Evolutionary conservation across 148 eudicot species (phyloP).

Genomic region (Chenopodium formosanum): DNA sequence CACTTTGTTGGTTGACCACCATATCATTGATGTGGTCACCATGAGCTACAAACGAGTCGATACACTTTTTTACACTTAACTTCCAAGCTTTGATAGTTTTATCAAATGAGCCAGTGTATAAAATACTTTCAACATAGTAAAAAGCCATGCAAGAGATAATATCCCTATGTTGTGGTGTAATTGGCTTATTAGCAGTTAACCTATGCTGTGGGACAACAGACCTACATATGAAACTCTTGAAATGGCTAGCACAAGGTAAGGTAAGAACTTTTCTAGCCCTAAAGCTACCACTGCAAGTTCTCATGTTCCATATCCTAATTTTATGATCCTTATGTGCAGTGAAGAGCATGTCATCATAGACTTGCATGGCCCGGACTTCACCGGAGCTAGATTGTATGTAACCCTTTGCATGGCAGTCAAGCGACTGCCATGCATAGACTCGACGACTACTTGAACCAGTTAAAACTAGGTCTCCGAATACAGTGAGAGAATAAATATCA

Average conservation of each 20-base stretch:
- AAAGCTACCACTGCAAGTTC: conserved; percentile 21
- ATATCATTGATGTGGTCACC: conserved; percentile 55
- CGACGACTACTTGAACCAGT: conserved; percentile 55
- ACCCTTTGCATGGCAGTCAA: conserved; percentile 49
- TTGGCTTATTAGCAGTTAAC: conserved; percentile 12
- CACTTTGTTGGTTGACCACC: conserved; percentile 56
- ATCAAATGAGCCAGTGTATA: conserved; percentile 69
- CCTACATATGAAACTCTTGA: conserved; percentile 22
- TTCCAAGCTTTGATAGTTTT: conserved; percentile 58
- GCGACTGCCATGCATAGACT: conserved; percentile 52
- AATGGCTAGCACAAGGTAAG: conserved; percentile 38
- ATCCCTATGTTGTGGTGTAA: conserved; percentile 40
- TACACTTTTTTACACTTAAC: conserved; percentile 41
- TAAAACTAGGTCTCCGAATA: conserved; percentile 32
- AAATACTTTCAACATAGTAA: conserved; percentile 47
- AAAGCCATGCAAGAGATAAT: conserved; percentile 69
- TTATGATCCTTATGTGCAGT: conserved; percentile 51
- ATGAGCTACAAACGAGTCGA: conserved; percentile 64
- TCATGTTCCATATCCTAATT: conserved; percentile 45
- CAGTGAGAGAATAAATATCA: conserved; percentile 44
- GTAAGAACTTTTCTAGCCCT: conserved; percentile 45
- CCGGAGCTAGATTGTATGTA: conserved; percentile 40
- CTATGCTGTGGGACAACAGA: conserved; percentile 14
- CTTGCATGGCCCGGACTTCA: conserved; percentile 45
- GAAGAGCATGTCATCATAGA: conserved; percentile 47